These are phyloP conservation scores for Ambrosiella xylebori DNA, from an alignment of 2,329 filamentous ascomycete genomes.

Conservation along the genomic window DNA sequence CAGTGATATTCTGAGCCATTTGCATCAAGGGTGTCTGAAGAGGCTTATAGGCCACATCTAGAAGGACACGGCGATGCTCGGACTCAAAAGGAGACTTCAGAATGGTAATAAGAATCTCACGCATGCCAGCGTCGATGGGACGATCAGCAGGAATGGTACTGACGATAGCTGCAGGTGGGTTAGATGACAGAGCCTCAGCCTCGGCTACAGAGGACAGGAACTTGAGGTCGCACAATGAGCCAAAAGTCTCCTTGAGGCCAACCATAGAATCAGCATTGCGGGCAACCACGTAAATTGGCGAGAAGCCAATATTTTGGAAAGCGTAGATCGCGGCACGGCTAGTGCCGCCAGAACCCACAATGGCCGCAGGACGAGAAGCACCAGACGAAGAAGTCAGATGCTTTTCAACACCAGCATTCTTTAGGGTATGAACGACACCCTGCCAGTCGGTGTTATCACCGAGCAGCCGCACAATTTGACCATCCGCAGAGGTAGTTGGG, in stretches of 20 bases:
- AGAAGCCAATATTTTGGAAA: slow-evolving; percentile 65
- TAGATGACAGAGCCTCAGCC: slow-evolving; percentile 25
- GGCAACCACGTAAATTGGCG: slow-evolving; percentile 73
- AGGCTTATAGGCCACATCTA: slow-evolving; percentile 97
- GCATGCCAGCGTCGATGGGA: slow-evolving; percentile 57
- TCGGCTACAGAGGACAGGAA: slow-evolving; percentile 31
- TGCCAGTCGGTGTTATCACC: slow-evolving; percentile 95
- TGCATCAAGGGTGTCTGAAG: slow-evolving; percentile 68
- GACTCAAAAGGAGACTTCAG: slow-evolving; percentile 21
- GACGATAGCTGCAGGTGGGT: slow-evolving; percentile 52
- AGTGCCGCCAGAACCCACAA: slow-evolving; percentile 84
- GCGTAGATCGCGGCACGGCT: slow-evolving; percentile 83
- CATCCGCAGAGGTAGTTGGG: slow-evolving; percentile 27
- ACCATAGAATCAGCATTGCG: slow-evolving; percentile 53
- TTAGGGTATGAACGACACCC: slow-evolving; percentile 72
- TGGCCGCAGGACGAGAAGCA: slow-evolving; percentile 40
- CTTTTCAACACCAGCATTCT: slow-evolving; percentile 42
- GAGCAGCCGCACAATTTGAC: slow-evolving; percentile 26
- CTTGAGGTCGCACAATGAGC: slow-evolving; percentile 50
- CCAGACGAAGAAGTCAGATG: slow-evolving; percentile 15
- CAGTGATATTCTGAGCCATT: slow-evolving; percentile 47
- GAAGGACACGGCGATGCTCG: slow-evolving; percentile 39
- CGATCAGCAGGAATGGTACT: slow-evolving; percentile 82
- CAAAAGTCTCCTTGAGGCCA: slow-evolving; percentile 54
- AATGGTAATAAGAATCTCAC: slow-evolving; percentile 30